Base-by-base conservation (phyloP, 768 basidiomycete genomes). In the Boletus patriciae region DNA sequence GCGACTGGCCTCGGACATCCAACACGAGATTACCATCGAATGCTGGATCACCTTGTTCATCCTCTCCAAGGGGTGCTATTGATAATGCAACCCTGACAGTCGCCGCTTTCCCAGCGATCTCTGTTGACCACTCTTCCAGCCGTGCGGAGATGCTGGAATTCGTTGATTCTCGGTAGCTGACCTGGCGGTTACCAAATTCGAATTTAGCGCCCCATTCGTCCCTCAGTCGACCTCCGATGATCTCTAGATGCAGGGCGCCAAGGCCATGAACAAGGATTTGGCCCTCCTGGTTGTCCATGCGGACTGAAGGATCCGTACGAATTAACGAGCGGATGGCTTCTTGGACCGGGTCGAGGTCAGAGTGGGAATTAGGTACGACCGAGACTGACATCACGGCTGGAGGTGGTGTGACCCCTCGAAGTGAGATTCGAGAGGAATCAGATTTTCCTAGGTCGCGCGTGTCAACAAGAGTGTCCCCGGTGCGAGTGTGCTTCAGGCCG, bases 261-360 rank as follows among this genome's bases (percentile, higher is more conserved):
- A 94, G 82, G 3, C 92, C 92, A 62, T 94, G 90, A 1, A 92
- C 79, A 31, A 94, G 79, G 34, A 92, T 76, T 64, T 94, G 92
- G 1, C 91, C 92, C 61, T 94, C 92, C 53, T 90, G 86, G 3
- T 77, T 74, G 52, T 93, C 92, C 31, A 86, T 77, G 19, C 93
- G 86, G 29, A 93, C 83, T 1, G 91, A 93, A n/a, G 92, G 92
- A 66, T 94, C 92, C 2, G 93, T 94, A n/a, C 92, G 86, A 18
- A 83, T 76, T 27, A 94, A 75, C 1, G 88, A 76, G 27, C 80
- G 76, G 19, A 94, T 74, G 10, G 92, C 92, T 46, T 85, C 80
- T 72, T 91, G 86, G 2, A 94, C 88, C 19, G 87, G 85, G 54
- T 83, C 80, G 11, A 91, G 74, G 67, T 94, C 93, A 10, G 88